Percentiles rank a stretch among this genome's conserved stretches.
Evolutionary conservation across 225 moss, liverwort and hornwort species (phyloP).

Genomic region (Thuidium tamariscinum): DNA sequence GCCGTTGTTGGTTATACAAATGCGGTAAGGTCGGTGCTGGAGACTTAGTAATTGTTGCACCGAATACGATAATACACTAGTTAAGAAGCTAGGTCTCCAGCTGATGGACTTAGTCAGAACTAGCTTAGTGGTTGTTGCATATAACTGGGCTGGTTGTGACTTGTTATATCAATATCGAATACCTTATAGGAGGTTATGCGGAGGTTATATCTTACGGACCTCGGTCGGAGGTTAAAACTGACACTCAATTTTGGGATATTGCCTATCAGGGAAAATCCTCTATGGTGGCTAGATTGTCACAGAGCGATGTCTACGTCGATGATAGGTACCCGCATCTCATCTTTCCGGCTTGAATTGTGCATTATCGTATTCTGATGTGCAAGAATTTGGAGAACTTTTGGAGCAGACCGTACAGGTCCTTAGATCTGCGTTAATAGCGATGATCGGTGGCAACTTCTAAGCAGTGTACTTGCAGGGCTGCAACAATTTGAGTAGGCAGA

Average conservation of each 20-base stretch:
- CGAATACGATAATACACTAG: too few relatives aligned
- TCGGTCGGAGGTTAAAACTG: neutral
- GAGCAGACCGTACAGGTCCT: neutral
- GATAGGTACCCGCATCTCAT: conserved; percentile 40
- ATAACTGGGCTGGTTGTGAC: neutral
- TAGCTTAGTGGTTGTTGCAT: neutral
- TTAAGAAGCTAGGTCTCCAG: too few relatives aligned
- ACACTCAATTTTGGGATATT: neutral
- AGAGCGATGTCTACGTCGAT: conserved; percentile 72
- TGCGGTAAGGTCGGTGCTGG: conserved; percentile 36
- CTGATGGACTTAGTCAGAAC: too few relatives aligned
- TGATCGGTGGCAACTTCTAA: neutral
- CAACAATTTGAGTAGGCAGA: neutral
- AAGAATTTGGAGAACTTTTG: neutral
- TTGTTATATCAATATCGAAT: neutral
- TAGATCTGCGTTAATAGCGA: neutral
- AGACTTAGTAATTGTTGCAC: too few relatives aligned
- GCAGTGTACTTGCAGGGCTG: neutral
- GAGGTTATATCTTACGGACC: neutral
- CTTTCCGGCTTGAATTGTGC: neutral
- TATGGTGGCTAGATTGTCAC: conserved; percentile 80
- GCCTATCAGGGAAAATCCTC: conserved; percentile 72
- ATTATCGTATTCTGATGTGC: neutral
- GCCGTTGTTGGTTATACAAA: conserved; percentile 94
- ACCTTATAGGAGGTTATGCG: neutral